Percentiles rank a stretch among this genome's conserved stretches.
These are phyloP conservation scores for Suhomyces bribrorum DNA, from an alignment of 1,139 yeast species.

Conservation along the genomic window DNA sequence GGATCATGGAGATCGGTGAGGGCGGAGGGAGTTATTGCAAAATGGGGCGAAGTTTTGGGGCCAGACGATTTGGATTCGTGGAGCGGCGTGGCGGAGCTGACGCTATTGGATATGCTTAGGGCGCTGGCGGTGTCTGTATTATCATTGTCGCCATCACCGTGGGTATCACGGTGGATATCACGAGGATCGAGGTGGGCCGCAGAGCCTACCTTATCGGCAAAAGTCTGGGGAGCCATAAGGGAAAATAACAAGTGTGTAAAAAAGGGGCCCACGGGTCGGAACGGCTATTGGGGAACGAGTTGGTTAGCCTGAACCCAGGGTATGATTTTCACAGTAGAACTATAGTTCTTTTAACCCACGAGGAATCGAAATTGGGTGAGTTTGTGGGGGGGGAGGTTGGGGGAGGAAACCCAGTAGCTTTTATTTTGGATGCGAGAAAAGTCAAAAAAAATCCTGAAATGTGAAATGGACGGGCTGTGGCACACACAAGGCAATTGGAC, in stretches of 20 bases:
- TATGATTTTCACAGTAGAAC: too few species aligned
- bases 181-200: constrained; percentile 8
- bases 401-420: background rate
- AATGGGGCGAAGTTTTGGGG: constrained; percentile 1
- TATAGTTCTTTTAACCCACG: too few species aligned
- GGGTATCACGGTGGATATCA: background rate
- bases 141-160: background rate
- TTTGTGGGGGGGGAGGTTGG: background rate
- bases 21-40: constrained; percentile 25
- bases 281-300: too few species aligned
- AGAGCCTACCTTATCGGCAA: constrained; percentile 10
- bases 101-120: constrained; percentile 8
- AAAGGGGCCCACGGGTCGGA: too few species aligned
- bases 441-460: too few species aligned
- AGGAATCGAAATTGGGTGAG: background rate
- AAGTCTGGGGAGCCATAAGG: constrained; percentile 14
- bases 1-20: constrained; percentile 54
- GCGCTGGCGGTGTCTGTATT: constrained; percentile 5
- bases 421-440: constrained; percentile 1
- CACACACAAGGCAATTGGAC: background rate
- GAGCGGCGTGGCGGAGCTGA: constrained; percentile 19
- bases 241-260: too few species aligned
- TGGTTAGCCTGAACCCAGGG: too few species aligned
- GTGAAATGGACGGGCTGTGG: constrained; percentile 1
- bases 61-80: constrained; percentile 9